These are phyloP conservation scores for Atkinsonella texensis DNA, from an alignment of 2,329 filamentous ascomycete species.

Conservation along the genomic window DNA sequence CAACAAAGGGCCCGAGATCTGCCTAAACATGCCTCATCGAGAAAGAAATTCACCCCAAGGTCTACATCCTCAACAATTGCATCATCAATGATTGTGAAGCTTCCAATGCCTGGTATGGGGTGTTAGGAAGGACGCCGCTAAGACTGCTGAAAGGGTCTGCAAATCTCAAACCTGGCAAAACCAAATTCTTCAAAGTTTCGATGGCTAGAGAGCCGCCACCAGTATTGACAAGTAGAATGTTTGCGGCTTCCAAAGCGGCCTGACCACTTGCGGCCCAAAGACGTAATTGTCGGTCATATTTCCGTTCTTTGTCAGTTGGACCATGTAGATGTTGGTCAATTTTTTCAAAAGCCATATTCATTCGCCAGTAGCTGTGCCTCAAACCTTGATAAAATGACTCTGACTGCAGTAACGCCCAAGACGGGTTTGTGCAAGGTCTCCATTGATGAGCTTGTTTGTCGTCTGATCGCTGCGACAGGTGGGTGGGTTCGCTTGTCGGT, in stretches of 20 bases:
- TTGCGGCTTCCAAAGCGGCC: constrained; percentile 76
- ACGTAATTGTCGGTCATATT: constrained; percentile 90
- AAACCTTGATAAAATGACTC: too few species aligned
- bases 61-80: constrained; percentile 67
- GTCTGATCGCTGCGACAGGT: not conserved
- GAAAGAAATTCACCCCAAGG: constrained; percentile 92
- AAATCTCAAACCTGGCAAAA: constrained; percentile 56
- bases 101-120: constrained; percentile 57
- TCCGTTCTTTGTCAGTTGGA: constrained; percentile 53
- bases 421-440: too few species aligned
- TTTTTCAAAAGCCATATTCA: too few species aligned
- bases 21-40: constrained; percentile 68
- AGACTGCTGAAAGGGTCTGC: not conserved
- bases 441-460: not conserved
- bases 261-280: constrained; percentile 93
- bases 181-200: constrained; percentile 93
- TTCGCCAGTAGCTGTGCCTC: too few species aligned
- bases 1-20: constrained; percentile 68
- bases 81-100: constrained; percentile 82
- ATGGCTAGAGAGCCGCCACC: constrained; percentile 78
- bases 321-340: constrained; percentile 26
- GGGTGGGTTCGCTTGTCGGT: not conserved
- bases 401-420: not conserved
- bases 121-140: not conserved
- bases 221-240: constrained; percentile 83